Conservation (phyloP, 1,139 yeast genomes). For the Maudiozyma humilis region DNA sequence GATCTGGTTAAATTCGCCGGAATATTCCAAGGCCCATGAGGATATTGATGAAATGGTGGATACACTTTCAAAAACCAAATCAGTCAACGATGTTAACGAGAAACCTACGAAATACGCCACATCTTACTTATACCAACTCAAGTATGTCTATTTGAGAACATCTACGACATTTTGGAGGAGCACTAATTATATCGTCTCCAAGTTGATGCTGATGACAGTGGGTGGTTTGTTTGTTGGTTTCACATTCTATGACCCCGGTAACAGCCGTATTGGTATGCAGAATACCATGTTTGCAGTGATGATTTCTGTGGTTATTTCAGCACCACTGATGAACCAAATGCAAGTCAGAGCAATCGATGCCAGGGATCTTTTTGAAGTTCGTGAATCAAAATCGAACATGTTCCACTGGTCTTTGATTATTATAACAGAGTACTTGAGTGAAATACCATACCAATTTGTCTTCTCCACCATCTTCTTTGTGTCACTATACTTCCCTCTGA, state of each 20-base stretch:
- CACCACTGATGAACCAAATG: conserved; percentile 39
- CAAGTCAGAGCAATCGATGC: conserved; percentile 43
- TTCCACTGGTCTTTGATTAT: conserved; percentile 57
- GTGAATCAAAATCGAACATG: conserved; percentile 58
- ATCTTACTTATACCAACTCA: conserved; percentile 35
- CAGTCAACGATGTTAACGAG: conserved; percentile 7
- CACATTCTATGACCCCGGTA: conserved; percentile 36
- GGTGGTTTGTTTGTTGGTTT: conserved; percentile 41
- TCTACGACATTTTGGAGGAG: conserved; percentile 40
- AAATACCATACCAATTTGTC: conserved; percentile 48
- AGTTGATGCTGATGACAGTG: conserved; percentile 34
- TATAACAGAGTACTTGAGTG: conserved; percentile 44
- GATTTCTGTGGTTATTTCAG: conserved; percentile 36
- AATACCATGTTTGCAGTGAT: conserved; percentile 44
- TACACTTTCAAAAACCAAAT: conserved; percentile 12
- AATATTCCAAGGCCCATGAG: conserved; percentile 21
- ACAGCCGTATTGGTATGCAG: conserved; percentile 35
- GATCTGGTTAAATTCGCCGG: conserved; percentile 40
- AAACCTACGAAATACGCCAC: conserved; percentile 33
- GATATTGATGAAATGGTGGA: conserved; percentile 25
- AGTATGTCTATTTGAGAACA: conserved; percentile 33
- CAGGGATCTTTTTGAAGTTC: conserved; percentile 50
- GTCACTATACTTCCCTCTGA: conserved; percentile 52
- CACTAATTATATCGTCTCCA: conserved; percentile 37
- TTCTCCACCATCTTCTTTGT: conserved; percentile 47